Conservation (phyloP, 2,329 filamentous ascomycete genomes). For the Cercospora zeae-maydis region DNA sequence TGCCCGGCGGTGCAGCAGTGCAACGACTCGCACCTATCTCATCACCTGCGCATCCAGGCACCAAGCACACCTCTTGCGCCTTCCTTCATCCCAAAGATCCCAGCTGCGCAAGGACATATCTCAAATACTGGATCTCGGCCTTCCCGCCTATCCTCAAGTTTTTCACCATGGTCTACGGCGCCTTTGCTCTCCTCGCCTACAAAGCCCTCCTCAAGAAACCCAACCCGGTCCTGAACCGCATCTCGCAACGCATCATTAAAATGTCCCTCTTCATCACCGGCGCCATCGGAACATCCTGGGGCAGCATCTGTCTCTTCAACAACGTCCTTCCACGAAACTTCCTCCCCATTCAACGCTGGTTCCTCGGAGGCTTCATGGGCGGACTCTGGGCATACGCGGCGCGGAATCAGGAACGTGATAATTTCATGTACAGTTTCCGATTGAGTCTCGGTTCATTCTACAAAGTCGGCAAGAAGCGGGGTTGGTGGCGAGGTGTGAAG, state of each 20-base stretch:
- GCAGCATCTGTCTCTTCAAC: conserved; percentile 84
- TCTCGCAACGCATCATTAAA: conserved; percentile 67
- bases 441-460: conserved; percentile 78
- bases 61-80: conserved; percentile 81
- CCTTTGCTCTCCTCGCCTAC: conserved; percentile 67
- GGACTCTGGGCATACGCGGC: conserved; percentile 83
- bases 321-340: conserved; percentile 68
- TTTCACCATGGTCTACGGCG: conserved; percentile 70
- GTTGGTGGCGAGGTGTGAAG: conserved; percentile 79
- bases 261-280: conserved; percentile 76
- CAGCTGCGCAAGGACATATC: conserved; percentile 79
- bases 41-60: conserved; percentile 79
- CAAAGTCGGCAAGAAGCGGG: conserved; percentile 89
- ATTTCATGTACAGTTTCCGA: conserved; percentile 76
- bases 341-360: conserved; percentile 80
- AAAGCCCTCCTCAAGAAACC: conserved; percentile 67
- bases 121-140: conserved; percentile 80
- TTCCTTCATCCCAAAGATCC: conserved; percentile 83
- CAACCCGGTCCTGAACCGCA: conserved; percentile 59
- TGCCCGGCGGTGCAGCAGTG: conserved; percentile 58
- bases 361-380: conserved; percentile 79
- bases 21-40: conserved; percentile 70
- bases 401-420: conserved; percentile 58
- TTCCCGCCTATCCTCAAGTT: conserved; percentile 76
- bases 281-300: conserved; percentile 84